These are phyloP conservation scores for Debaryomyces sp. DNA, from an alignment of 1,139 yeast genomes.

Conservation along the genomic window DNA sequence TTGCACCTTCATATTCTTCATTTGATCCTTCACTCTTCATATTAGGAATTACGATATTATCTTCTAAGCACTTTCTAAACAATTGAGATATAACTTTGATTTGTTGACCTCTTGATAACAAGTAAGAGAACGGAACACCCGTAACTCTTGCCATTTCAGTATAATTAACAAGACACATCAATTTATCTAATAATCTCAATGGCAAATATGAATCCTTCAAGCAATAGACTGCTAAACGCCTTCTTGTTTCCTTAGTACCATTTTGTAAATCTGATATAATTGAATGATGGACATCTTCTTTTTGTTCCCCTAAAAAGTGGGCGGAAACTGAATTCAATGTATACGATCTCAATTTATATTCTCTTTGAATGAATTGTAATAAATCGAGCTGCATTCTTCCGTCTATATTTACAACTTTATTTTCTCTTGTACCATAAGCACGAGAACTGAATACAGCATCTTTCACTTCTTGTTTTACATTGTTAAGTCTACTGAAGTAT, in stretches of 20 bases:
- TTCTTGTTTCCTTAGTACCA: constrained; percentile 88
- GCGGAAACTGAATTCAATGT: constrained; percentile 96
- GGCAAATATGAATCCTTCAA: constrained; percentile 95
- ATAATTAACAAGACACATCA: constrained; percentile 95
- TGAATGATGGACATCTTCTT: constrained; percentile 97
- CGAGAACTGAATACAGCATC: constrained; percentile 88
- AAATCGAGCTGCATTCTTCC: constrained; percentile 96
- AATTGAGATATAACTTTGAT: constrained; percentile 95
- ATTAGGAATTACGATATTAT: constrained; percentile 88
- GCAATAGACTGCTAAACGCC: constrained; percentile 96
- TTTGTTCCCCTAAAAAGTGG: constrained; percentile 90
- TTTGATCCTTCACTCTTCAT: constrained; percentile 78
- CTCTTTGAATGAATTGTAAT: constrained; percentile 91
- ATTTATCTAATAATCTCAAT: constrained; percentile 78
- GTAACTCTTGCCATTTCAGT: constrained; percentile 99
- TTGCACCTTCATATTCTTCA: constrained; percentile 98
- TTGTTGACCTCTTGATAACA: constrained; percentile 92
- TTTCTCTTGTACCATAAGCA: constrained; percentile 96
- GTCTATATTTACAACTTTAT: constrained; percentile 87
- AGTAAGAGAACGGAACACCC: constrained; percentile 94
- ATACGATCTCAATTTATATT: constrained; percentile 90
- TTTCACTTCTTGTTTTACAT: constrained; percentile 72
- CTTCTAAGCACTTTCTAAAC: constrained; percentile 85
- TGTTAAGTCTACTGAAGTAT: constrained; percentile 76
- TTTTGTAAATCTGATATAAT: constrained; percentile 93